These are phyloP conservation scores for Laburnicola sp. DNA, from an alignment of 2,329 filamentous ascomycete species.

Conservation along the genomic window DNA sequence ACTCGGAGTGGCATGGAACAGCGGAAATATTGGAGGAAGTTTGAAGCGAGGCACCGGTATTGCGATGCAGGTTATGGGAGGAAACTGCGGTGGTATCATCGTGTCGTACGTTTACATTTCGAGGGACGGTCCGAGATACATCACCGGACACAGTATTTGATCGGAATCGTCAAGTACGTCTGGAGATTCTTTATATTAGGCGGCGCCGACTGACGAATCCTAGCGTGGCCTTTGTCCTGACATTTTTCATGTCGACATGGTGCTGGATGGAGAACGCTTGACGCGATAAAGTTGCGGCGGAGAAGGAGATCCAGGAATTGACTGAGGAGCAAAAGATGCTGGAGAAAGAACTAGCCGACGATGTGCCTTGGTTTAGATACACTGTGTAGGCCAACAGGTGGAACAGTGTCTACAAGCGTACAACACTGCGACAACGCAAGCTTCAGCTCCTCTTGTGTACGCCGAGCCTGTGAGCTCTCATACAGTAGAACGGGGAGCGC, in stretches of 20 bases:
- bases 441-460: no score
- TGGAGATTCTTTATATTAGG: background rate
- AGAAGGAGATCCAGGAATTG: constrained; percentile 52
- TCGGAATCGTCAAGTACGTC: constrained; percentile 48
- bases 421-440: background rate
- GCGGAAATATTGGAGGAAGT: constrained; percentile 60
- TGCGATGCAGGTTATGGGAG: constrained; percentile 59
- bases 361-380: constrained; percentile 53
- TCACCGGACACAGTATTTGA: constrained; percentile 52
- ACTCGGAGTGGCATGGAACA: constrained; percentile 61
- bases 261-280: constrained; percentile 60
- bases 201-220: background rate
- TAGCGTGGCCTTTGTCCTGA: constrained; percentile 56
- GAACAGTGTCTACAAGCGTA: no score
- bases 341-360: constrained; percentile 61
- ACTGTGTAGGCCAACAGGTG: constrained; percentile 20
- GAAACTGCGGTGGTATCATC: constrained; percentile 74
- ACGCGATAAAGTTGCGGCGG: constrained; percentile 53
- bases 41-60: constrained; percentile 60
- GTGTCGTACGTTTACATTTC: constrained; percentile 55
- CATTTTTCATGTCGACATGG: constrained; percentile 61
- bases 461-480: no score
- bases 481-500: no score
- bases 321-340: constrained; percentile 57
- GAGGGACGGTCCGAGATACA: constrained; percentile 50